Evolutionary conservation across 495 filamentous ascomycete genomes (phyloP).

Genomic region (Patellaria atrata): DNA sequence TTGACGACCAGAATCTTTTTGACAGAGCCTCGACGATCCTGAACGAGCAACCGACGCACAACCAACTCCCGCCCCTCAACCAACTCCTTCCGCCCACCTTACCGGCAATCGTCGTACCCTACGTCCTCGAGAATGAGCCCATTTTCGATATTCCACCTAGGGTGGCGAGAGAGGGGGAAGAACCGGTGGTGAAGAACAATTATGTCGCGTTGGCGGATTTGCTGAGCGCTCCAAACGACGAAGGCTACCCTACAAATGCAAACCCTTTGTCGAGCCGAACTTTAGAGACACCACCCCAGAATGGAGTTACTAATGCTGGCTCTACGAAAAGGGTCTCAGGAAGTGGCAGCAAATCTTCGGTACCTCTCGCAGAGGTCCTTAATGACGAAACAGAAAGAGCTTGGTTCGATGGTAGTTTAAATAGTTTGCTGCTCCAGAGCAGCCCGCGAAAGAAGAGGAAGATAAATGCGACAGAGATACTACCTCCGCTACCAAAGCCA

Average conservation of each 20-base stretch:
- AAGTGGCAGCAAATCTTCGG: conserved; percentile 7
- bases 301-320: too few relatives aligned
- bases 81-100: background rate
- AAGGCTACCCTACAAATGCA: too few relatives aligned
- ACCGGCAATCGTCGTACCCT: conserved; percentile 1
- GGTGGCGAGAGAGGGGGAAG: background rate
- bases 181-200: background rate
- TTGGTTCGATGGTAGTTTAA: conserved; percentile 11
- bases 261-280: too few relatives aligned
- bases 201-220: too few relatives aligned
- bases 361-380: conserved; percentile 18
- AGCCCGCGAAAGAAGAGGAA: conserved; percentile 10
- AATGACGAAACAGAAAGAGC: conserved; percentile 9
- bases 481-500: conserved; percentile 15
- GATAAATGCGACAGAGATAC: conserved; percentile 2
- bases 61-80: conserved; percentile 3
- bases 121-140: conserved; percentile 1
- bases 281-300: too few relatives aligned
- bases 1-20: conserved; percentile 8
- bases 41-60: conserved; percentile 3
- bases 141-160: background rate
- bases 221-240: too few relatives aligned
- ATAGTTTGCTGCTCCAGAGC: conserved; percentile 10
- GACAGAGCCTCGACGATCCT: background rate
- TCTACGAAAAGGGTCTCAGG: too few relatives aligned